Evolutionary conservation across 148 eudicot species (phyloP).

Genomic region (Chenopodium album): DNA sequence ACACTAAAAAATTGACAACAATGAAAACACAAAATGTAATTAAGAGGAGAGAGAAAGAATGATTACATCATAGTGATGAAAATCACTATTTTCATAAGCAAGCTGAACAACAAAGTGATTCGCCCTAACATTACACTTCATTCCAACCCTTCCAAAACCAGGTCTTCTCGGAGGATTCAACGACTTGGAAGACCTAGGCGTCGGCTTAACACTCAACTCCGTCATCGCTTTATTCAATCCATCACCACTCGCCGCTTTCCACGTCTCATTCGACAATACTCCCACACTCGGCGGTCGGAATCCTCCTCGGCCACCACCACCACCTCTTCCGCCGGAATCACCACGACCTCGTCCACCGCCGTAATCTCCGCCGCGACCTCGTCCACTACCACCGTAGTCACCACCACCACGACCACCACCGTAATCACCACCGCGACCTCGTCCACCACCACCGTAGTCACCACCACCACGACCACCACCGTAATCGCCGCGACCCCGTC

Average conservation of each 20-base stretch:
- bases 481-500: background rate
- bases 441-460: constrained; percentile 22
- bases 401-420: no score
- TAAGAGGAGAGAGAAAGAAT: background rate
- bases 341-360: constrained; percentile 11
- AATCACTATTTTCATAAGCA: constrained; percentile 36
- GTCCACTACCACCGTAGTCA: background rate
- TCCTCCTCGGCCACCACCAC: background rate
- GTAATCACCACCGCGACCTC: constrained; percentile 5
- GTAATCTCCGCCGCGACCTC: background rate
- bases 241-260: constrained; percentile 20
- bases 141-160: constrained; percentile 49
- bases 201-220: no score
- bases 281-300: constrained; percentile 16
- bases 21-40: background rate
- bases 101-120: constrained; percentile 68
- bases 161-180: constrained; percentile 48
- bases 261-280: background rate
- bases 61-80: constrained; percentile 67
- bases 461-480: constrained; percentile 15
- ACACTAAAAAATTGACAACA: background rate
- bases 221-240: no score
- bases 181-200: no score
- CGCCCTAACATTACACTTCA: constrained; percentile 43
- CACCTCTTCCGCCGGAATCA: no score